Conservation (phyloP, 257 asterid genomes). For the Solanum bulbocastanum region DNA sequence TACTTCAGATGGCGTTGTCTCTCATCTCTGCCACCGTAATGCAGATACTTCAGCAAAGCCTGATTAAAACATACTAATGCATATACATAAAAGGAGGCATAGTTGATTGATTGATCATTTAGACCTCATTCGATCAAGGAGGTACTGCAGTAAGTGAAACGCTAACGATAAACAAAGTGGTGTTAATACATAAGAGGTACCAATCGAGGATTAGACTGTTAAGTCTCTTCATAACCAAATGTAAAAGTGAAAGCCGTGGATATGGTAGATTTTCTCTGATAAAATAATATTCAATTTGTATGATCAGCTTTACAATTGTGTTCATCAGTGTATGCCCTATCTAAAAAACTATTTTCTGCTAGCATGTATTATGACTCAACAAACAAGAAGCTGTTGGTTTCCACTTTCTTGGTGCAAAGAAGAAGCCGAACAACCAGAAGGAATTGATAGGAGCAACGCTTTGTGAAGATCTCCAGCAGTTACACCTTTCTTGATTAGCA, state of each 20-base stretch:
- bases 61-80: background rate
- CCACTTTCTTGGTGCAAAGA: background rate
- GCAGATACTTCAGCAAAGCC: too few relatives aligned
- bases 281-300: background rate
- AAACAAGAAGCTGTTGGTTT: background rate
- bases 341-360: background rate
- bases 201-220: background rate
- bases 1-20: background rate
- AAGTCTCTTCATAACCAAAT: background rate
- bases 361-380: background rate
- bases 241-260: background rate
- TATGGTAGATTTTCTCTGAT: background rate
- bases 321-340: background rate
- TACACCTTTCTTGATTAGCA: slow-evolving; percentile 9
- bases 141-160: background rate
- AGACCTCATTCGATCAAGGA: background rate
- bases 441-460: slow-evolving; percentile 11
- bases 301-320: background rate
- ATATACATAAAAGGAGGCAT: background rate
- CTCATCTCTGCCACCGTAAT: too few relatives aligned
- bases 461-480: slow-evolving; percentile 14
- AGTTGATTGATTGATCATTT: background rate
- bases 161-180: background rate
- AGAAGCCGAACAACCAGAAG: background rate
- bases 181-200: background rate